Percentiles rank a stretch among this genome's conserved stretches.
These are phyloP conservation scores for Nepenthes gracilis DNA, from an alignment of 148 eudicot genomes.

Conservation along the genomic window DNA sequence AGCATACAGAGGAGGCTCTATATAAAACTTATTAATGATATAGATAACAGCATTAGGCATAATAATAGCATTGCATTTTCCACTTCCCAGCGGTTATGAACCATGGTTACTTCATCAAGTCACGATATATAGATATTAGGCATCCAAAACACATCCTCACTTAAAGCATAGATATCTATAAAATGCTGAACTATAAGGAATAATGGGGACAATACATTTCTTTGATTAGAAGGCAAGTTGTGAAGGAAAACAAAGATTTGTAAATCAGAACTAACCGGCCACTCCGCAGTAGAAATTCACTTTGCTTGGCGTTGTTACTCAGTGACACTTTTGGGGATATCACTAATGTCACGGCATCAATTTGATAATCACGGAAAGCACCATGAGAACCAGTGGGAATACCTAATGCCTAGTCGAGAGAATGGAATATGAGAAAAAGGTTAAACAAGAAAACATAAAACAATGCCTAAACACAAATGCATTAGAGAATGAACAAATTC, in stretches of 20 bases:
- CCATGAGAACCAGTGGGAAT: conserved; percentile 96
- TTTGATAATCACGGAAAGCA: conserved; percentile 95
- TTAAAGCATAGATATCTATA: too few relatives aligned
- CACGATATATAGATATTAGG: too few relatives aligned
- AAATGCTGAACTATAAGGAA: too few relatives aligned
- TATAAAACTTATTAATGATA: too few relatives aligned
- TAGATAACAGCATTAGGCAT: too few relatives aligned
- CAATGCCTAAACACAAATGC: neutral
- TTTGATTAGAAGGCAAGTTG: neutral
- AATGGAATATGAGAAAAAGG: neutral
- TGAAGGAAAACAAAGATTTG: neutral
- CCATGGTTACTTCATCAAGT: too few relatives aligned
- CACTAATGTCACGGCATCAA: conserved; percentile 87
- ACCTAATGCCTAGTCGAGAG: conserved; percentile 65
- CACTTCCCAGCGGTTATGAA: too few relatives aligned
- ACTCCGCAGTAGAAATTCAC: conserved; percentile 57
- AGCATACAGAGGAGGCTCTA: too few relatives aligned
- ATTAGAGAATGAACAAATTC: neutral
- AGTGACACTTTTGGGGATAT: conserved; percentile 46
- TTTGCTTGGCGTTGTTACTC: conserved; percentile 29
- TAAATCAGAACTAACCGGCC: conserved; percentile 47
- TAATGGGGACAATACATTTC: too few relatives aligned
- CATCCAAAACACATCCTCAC: too few relatives aligned
- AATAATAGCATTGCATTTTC: too few relatives aligned
- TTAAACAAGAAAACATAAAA: neutral